phyloP scores from a whole-genome alignment of 768 basidiomycete species.

The Lentinula detonsa region DNA sequence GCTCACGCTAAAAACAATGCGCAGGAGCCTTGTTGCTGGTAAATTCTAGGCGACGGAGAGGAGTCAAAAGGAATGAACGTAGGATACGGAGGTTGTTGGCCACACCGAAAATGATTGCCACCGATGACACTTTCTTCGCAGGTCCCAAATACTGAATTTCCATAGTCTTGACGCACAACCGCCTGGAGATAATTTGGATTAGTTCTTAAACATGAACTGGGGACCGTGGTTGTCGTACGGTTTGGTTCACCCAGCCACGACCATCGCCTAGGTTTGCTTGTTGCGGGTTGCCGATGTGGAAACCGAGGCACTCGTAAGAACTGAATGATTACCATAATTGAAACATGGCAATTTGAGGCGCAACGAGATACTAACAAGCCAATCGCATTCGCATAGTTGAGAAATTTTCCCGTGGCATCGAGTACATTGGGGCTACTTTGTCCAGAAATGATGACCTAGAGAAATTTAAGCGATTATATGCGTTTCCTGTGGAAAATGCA shows the following conservation, averaged over 20 bases:
- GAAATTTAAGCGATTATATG: background rate
- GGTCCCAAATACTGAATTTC: constrained; percentile 59
- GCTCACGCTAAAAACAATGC: constrained; percentile 41
- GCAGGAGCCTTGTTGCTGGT: constrained; percentile 26
- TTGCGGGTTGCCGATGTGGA: constrained; percentile 52
- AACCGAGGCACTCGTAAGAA: constrained; percentile 59
- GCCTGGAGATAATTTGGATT: constrained; percentile 37
- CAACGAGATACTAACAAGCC: constrained; percentile 36
- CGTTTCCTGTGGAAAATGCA: no score
- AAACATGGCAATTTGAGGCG: no score
- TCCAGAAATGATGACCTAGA: constrained; percentile 55
- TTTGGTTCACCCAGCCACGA: constrained; percentile 40
- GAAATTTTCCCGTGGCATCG: constrained; percentile 30
- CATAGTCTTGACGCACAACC: constrained; percentile 64
- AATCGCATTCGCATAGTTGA: constrained; percentile 47
- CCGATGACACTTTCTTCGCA: constrained; percentile 66
- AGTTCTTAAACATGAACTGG: constrained; percentile 6
- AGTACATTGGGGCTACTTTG: constrained; percentile 42
- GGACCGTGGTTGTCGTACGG: constrained; percentile 10
- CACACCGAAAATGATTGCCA: constrained; percentile 61
- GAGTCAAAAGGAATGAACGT: no score
- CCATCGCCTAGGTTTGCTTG: constrained; percentile 68
- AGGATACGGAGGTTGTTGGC: background rate
- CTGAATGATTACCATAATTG: constrained; percentile 9
- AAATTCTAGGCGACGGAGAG: background rate